Evolutionary conservation across 306 rosid species (phyloP).

Genomic region (Citrullus mucosospermus): DNA sequence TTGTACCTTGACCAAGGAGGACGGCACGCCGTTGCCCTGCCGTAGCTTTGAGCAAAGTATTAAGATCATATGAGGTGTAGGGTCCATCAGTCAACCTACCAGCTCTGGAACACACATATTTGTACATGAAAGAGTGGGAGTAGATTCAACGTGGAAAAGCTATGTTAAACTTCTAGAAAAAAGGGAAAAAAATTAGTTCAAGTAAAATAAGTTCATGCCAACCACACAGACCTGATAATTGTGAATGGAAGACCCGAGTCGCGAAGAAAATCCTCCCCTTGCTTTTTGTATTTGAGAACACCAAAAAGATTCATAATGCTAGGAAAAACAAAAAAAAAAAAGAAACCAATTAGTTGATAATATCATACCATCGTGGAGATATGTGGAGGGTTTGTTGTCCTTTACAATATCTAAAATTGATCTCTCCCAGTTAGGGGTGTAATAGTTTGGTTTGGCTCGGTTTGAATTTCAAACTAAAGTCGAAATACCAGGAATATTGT

Average conservation of each 20-base stretch:
- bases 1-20: constrained; percentile 75
- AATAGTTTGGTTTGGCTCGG: no score
- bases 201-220: not conserved
- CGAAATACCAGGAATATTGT: no score
- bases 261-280: constrained; percentile 82
- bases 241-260: constrained; percentile 82
- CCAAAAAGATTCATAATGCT: constrained; percentile 95
- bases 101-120: constrained; percentile 33
- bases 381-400: no score
- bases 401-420: no score
- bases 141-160: not conserved
- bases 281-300: constrained; percentile 84
- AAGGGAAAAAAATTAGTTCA: not conserved
- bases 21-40: constrained; percentile 87
- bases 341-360: not conserved
- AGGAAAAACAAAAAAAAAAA: not conserved
- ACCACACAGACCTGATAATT: constrained; percentile 58
- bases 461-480: no score
- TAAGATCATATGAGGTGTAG: constrained; percentile 92
- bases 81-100: constrained; percentile 99
- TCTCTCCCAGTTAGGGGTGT: no score
- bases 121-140: not conserved
- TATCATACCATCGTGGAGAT: no score
- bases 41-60: constrained; percentile 85
- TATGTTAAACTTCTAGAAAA: not conserved